Conservation (phyloP, 164 flowering plant species). For the Litsea cubeba region DNA sequence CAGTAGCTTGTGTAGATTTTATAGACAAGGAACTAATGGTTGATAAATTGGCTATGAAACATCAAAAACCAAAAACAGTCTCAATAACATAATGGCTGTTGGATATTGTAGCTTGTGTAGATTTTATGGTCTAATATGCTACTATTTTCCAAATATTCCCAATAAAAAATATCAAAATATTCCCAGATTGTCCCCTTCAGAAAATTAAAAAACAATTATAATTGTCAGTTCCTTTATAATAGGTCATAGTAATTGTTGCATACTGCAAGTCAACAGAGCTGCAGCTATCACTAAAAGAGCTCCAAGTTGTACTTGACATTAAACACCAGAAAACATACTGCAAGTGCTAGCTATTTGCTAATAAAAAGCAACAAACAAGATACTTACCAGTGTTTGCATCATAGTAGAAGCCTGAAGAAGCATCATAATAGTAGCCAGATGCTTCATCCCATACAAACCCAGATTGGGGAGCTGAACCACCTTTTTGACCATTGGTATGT, state of each 20-base stretch:
- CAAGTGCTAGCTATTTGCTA: neutral
- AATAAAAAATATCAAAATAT: too few relatives aligned
- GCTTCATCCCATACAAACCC: constrained; percentile 99
- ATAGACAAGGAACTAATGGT: neutral
- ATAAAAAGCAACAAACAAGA: neutral
- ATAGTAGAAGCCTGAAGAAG: constrained; percentile 96
- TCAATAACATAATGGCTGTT: neutral
- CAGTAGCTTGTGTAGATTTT: too few relatives aligned
- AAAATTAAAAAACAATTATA: too few relatives aligned
- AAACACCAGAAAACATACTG: too few relatives aligned
- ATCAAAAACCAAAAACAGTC: neutral
- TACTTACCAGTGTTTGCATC: constrained; percentile 84
- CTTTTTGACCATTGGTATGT: constrained; percentile 31
- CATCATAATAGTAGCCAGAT: constrained; percentile 98
- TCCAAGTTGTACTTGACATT: neutral
- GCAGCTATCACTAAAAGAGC: too few relatives aligned
- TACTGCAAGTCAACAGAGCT: too few relatives aligned
- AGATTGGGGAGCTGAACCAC: constrained; percentile 68
- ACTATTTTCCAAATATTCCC: neutral
- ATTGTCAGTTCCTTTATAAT: too few relatives aligned
- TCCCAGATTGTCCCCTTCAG: too few relatives aligned
- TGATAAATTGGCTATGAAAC: neutral
- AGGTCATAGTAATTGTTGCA: too few relatives aligned
- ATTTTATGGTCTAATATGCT: neutral
- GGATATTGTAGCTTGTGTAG: neutral